phyloP scores from a whole-genome alignment of 192 early-diverging fungal species.

The Entomortierella beljakovae region DNA sequence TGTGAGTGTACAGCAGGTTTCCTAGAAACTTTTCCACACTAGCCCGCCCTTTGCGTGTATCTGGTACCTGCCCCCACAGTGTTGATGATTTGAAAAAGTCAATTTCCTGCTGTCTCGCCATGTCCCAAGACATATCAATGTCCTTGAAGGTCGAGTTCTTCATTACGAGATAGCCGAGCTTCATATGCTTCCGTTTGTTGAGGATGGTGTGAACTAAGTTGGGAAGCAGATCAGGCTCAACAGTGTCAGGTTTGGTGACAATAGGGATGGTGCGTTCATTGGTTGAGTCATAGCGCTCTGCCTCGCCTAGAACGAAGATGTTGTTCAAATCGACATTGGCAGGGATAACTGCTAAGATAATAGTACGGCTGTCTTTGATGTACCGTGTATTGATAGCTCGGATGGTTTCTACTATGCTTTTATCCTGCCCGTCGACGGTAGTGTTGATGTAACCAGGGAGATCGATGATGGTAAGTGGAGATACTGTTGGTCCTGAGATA shows the following conservation, averaged over 20 bases:
- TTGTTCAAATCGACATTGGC: slow-evolving; percentile 51
- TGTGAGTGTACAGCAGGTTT: slow-evolving; percentile 25
- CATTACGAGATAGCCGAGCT: slow-evolving; percentile 46
- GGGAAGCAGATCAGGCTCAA: slow-evolving; percentile 40
- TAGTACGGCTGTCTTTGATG: slow-evolving; percentile 48
- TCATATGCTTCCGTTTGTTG: slow-evolving; percentile 45
- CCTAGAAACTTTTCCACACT: slow-evolving; percentile 26
- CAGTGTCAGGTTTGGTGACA: slow-evolving; percentile 43
- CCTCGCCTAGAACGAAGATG: slow-evolving; percentile 46
- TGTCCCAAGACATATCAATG: slow-evolving; percentile 38
- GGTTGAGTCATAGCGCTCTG: slow-evolving; percentile 32
- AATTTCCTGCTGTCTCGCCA: slow-evolving; percentile 20
- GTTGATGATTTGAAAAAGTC: slow-evolving; percentile 38
- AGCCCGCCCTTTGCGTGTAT: slow-evolving; percentile 28
- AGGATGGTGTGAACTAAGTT: slow-evolving; percentile 29
- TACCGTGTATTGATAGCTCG: slow-evolving; percentile 38
- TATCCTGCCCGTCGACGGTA: slow-evolving; percentile 42
- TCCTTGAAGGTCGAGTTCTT: slow-evolving; percentile 42
- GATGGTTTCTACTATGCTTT: slow-evolving; percentile 41
- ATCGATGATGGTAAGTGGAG: slow-evolving; percentile 45
- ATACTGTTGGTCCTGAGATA: slow-evolving; percentile 39
- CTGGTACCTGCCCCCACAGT: slow-evolving; percentile 26
- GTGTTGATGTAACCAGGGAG: slow-evolving; percentile 49
- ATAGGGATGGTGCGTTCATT: slow-evolving; percentile 52
- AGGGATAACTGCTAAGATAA: slow-evolving; percentile 47